Percentiles rank a stretch among this genome's conserved stretches.
Conservation (phyloP, 73 alveolate species). For the Symbiodinium natans region DNA sequence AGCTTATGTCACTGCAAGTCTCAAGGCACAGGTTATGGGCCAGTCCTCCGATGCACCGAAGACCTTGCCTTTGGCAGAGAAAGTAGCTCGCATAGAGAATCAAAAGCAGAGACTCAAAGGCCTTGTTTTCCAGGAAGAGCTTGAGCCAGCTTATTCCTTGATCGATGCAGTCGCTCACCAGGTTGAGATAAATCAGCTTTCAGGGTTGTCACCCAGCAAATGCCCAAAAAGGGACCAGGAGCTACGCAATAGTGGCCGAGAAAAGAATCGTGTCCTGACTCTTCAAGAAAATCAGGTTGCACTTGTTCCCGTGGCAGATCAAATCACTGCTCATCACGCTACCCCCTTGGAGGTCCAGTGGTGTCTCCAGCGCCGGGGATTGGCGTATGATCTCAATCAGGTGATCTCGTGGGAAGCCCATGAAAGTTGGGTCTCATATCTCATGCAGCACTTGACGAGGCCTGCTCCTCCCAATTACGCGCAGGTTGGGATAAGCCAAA, state of each 20-base stretch:
- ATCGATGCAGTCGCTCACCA: not conserved
- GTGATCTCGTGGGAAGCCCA: not conserved
- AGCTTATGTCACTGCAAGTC: not conserved
- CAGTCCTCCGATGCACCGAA: not conserved
- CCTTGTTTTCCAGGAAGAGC: not conserved
- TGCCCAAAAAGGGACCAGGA: constrained; percentile 10
- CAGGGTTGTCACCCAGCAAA: constrained; percentile 2
- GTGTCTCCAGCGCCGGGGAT: not conserved
- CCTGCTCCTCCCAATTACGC: not conserved
- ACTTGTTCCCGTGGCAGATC: not conserved
- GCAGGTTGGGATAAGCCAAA: not conserved
- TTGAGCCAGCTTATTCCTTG: not conserved
- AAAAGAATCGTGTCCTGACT: not conserved
- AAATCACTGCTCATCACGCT: not conserved
- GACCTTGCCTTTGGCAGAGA: constrained; percentile 12
- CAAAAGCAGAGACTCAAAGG: not conserved
- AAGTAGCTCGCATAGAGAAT: not conserved
- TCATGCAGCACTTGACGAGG: not conserved
- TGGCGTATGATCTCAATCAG: not conserved
- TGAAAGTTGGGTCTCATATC: not conserved
- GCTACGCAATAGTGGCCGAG: not conserved
- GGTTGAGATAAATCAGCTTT: not conserved
- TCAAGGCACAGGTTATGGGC: not conserved
- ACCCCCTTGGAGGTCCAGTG: constrained; percentile 13
- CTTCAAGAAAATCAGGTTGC: not conserved